Evolutionary conservation across 164 flowering plant species (phyloP).

Genomic region (Magnolia officinalis): DNA sequence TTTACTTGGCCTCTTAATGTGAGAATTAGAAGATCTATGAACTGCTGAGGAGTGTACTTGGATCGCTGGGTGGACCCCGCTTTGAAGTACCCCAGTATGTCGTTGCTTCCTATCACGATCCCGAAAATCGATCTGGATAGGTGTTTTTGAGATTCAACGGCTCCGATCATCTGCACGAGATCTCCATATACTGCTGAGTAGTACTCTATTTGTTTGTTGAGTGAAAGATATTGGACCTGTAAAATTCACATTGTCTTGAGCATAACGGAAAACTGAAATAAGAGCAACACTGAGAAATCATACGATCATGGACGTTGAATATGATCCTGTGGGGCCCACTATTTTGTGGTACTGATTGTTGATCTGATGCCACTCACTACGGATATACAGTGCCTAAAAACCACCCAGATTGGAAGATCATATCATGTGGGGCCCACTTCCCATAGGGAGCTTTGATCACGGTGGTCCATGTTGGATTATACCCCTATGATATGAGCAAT

Average conservation of each 20-base stretch:
- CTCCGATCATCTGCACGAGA: constrained; percentile 41
- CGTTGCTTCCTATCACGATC: constrained; percentile 75
- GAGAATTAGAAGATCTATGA: constrained; percentile 29
- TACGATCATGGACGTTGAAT: neutral
- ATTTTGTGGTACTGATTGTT: neutral
- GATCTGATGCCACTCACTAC: no score
- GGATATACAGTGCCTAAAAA: no score
- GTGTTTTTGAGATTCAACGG: constrained; percentile 29
- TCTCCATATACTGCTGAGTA: constrained; percentile 34
- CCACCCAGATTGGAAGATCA: no score
- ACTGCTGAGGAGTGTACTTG: constrained; percentile 46
- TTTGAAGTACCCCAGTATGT: constrained; percentile 44
- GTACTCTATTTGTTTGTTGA: constrained; percentile 50
- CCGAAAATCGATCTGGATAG: constrained; percentile 51
- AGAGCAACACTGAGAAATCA: neutral
- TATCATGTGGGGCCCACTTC: no score
- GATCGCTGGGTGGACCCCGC: constrained; percentile 21
- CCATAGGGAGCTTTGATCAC: no score
- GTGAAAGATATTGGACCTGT: constrained; percentile 39
- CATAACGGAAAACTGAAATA: neutral
- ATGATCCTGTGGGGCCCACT: neutral
- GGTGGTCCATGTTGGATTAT: no score
- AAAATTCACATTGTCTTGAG: neutral
- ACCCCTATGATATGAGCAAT: no score
- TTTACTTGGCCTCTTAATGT: constrained; percentile 29